Percentiles rank a stretch among this genome's conserved stretches.
phyloP scores from a whole-genome alignment of 2,329 filamentous ascomycete species.

The Colletotrichum endophyticum region DNA sequence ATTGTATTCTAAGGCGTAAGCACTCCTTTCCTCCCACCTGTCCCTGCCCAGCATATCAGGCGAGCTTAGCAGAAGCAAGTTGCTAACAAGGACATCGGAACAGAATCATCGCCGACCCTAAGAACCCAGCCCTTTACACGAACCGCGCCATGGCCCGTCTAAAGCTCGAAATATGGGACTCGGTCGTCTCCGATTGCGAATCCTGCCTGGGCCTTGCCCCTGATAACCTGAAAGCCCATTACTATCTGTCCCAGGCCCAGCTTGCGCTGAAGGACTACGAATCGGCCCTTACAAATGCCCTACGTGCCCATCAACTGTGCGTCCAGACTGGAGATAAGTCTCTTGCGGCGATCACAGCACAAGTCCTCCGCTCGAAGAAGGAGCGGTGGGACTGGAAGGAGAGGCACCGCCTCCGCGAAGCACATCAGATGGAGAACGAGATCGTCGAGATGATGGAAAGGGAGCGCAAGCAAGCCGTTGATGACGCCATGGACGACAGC shows the following conservation, averaged over 20 bases:
- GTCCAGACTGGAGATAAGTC: constrained; percentile 67
- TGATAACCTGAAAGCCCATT: constrained; percentile 79
- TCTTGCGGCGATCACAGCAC: constrained; percentile 71
- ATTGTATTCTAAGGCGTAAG: constrained; percentile 75
- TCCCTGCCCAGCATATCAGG: neutral
- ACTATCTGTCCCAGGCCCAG: constrained; percentile 83
- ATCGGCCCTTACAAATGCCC: constrained; percentile 73
- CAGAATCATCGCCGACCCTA: constrained; percentile 79
- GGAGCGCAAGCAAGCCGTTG: constrained; percentile 49
- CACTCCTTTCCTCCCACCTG: neutral
- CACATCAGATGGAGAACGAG: constrained; percentile 50
- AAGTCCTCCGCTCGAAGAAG: constrained; percentile 83
- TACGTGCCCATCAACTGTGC: constrained; percentile 76
- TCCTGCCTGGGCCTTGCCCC: constrained; percentile 73
- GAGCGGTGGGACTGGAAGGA: constrained; percentile 83
- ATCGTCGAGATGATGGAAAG: constrained; percentile 39
- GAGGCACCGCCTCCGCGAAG: constrained; percentile 59
- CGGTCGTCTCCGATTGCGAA: constrained; percentile 78
- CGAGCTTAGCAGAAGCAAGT: neutral
- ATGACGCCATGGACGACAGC: constrained; percentile 45
- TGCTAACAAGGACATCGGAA: neutral
- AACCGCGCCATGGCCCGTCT: constrained; percentile 87
- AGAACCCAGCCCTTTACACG: constrained; percentile 81
- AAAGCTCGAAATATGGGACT: constrained; percentile 75
- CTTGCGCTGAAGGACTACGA: constrained; percentile 74